Base-by-base conservation (phyloP, 164 flowering plant genomes). In the Sedum album region DNA sequence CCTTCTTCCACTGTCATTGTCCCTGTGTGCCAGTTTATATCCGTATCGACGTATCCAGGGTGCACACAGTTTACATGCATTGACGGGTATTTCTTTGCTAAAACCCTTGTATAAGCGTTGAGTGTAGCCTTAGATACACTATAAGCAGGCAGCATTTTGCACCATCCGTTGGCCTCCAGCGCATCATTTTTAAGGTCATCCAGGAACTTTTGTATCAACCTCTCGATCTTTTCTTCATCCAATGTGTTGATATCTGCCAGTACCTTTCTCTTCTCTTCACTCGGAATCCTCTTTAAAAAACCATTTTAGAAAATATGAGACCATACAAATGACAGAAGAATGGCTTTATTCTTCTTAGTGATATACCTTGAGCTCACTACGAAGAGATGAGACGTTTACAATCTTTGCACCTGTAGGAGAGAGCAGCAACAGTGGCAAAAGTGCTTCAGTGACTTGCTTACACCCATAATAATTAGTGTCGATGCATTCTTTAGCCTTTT, bases 41-140 rank as follows among this genome's bases (percentile, higher is more conserved):
- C 86, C 8, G 89, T 85, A 25, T 85, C 62, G 3, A 85, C 89
- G 66, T 61, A 85, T 38, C 89, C 86, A 0, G 85, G 86, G 76
- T 85, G 89, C 17, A 85, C 87, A 65, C 86, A 85, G 60, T 85
- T 85, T 30, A 85, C 75, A 55, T 68, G 73, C 87, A 85, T 85
- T 5, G 68, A 17, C 1, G 83, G 89, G 57, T 85, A 69, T 73
- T 69, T 83, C 72, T 68, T 83, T 18, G 89, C 85, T 15, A 83
- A 76, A 69, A 83, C 65, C 69, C 86, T 82, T 4, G 89, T 85
- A 71, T 83, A 83, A 28, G 89, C 85, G 69, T 85, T 85, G 1
- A 85, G 73, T 5, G 79, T 72, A 23, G 74, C 83, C 76, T 83
- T 85, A 23, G 87, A 83, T 38, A 85, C 78, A 72, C 89, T 83